phyloP scores from a whole-genome alignment of 2,329 filamentous ascomycete species.

The Sporothrix globosa region DNA sequence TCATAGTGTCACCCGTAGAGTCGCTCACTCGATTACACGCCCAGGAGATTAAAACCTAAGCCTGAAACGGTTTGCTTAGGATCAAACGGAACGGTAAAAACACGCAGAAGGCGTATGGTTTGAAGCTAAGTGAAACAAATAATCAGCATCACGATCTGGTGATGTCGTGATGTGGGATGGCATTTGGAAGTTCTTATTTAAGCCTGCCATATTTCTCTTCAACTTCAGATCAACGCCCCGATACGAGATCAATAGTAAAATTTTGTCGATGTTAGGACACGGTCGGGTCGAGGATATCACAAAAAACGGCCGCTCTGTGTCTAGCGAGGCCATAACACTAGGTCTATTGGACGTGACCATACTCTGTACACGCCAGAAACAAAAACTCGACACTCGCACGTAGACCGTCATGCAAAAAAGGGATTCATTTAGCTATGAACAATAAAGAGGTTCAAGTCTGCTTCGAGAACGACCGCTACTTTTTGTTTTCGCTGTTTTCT shows the following conservation, averaged over 20 bases:
- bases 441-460: neutral
- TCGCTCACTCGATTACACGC: too few relatives aligned
- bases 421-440: neutral
- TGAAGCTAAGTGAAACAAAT: too few relatives aligned
- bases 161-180: neutral
- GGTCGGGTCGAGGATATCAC: neutral
- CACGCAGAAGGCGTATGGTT: too few relatives aligned
- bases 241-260: neutral
- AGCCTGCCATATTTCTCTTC: too few relatives aligned
- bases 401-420: neutral
- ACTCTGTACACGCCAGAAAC: neutral
- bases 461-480: neutral
- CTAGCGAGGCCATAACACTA: constrained; percentile 13
- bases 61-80: too few relatives aligned
- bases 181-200: neutral
- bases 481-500: neutral
- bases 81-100: too few relatives aligned
- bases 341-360: constrained; percentile 6
- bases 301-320: constrained; percentile 2
- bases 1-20: neutral
- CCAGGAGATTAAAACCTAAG: neutral
- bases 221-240: too few relatives aligned
- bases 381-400: constrained; percentile 9
- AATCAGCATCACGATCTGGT: too few relatives aligned
- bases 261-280: too few relatives aligned